phyloP scores from a whole-genome alignment of 345 rosid species.

The Eutrema heterophyllum region DNA sequence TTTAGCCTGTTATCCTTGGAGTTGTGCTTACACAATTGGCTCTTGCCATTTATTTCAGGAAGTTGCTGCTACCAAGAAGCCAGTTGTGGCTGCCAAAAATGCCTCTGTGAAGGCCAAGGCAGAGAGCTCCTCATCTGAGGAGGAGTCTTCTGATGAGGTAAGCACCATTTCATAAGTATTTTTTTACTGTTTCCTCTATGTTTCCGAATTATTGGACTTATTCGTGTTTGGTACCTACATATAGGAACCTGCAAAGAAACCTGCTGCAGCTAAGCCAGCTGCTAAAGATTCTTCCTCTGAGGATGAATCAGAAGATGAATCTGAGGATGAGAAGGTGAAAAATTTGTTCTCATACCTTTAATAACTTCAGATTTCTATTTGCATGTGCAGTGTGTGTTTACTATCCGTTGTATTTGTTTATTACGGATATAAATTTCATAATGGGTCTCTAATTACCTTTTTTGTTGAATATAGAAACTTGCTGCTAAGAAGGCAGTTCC shows the following conservation, averaged over 20 bases:
- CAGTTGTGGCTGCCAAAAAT: constrained; percentile 34
- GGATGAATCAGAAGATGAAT: constrained; percentile 27
- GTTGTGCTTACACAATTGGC: background rate
- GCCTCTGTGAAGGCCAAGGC: constrained; percentile 38
- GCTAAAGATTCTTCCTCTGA: constrained; percentile 33
- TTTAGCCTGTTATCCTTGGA: background rate
- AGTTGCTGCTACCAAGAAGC: constrained; percentile 26
- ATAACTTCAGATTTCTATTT: background rate
- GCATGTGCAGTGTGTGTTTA: background rate
- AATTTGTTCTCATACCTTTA: background rate
- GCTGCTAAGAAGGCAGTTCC: constrained; percentile 33
- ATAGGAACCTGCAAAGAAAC: constrained; percentile 34
- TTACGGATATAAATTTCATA: no score
- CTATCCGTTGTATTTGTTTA: background rate
- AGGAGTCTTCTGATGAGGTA: constrained; percentile 41
- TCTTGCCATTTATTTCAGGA: background rate
- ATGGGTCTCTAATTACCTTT: background rate
- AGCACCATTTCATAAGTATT: background rate
- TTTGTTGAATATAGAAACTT: constrained; percentile 16
- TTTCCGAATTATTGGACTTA: background rate
- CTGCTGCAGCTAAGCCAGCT: constrained; percentile 30
- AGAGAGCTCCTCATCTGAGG: constrained; percentile 40
- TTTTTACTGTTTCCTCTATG: background rate
- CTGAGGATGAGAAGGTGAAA: constrained; percentile 32
- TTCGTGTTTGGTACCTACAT: background rate